Evolutionary conservation across 371 early-diverging fungal species (phyloP).

Genomic region (Gilbertella persicaria): DNA sequence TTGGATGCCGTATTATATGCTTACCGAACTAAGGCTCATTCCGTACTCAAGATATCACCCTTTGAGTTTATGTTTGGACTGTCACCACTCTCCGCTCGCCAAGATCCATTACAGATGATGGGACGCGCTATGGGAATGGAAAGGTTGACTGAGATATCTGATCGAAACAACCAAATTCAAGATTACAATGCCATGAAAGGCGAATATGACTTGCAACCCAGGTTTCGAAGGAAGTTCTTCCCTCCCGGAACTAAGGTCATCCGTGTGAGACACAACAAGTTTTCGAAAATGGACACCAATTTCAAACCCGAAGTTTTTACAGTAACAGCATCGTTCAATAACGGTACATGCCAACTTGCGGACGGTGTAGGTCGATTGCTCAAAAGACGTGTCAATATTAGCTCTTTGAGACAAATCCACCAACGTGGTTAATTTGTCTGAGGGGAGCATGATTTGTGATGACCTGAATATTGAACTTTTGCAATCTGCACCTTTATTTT

Average conservation of each 20-base stretch:
- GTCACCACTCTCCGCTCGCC: background rate
- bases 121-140: constrained; percentile 2
- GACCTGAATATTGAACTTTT: too few relatives aligned
- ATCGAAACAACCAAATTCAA: background rate
- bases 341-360: background rate
- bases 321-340: background rate
- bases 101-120: background rate
- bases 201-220: too few relatives aligned
- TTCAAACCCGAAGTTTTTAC: constrained; percentile 6
- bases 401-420: background rate
- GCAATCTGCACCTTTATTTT: too few relatives aligned
- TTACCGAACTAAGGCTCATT: constrained; percentile 5
- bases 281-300: background rate
- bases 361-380: background rate
- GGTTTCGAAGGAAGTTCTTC: background rate
- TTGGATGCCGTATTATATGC: constrained; percentile 4
- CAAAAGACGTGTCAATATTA: background rate
- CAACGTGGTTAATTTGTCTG: too few relatives aligned
- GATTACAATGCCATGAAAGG: background rate
- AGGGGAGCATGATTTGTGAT: too few relatives aligned
- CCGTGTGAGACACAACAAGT: constrained; percentile 1
- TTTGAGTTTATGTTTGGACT: constrained; percentile 3
- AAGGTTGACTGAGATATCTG: background rate
- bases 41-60: background rate
- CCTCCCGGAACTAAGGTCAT: background rate